Percentiles rank a stretch among this genome's conserved stretches.
Conservation (phyloP, 768 basidiomycete genomes). For the Tricholoma terreum region DNA sequence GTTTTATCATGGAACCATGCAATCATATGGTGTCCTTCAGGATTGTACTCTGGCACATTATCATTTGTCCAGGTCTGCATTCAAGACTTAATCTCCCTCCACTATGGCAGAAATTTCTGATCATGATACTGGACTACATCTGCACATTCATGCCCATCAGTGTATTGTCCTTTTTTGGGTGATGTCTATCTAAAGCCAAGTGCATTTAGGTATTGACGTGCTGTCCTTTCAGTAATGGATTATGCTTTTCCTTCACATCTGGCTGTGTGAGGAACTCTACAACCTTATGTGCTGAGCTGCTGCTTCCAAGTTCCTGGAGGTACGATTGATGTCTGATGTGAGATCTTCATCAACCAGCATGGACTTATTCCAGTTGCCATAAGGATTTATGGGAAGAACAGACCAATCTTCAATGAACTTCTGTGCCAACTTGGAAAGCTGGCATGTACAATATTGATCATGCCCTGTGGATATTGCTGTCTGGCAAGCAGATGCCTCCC, state of each 20-base stretch:
- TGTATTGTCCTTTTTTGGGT: constrained; percentile 4
- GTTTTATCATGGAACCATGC: background rate
- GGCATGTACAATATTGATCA: background rate
- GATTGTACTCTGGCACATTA: background rate
- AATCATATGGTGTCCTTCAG: background rate
- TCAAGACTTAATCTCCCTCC: background rate
- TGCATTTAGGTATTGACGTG: background rate
- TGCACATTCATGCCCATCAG: background rate
- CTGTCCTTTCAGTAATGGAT: constrained; percentile 1
- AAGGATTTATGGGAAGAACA: constrained; percentile 24
- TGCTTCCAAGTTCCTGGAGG: constrained; percentile 23
- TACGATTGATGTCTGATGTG: constrained; percentile 17
- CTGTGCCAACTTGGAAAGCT: constrained; percentile 1
- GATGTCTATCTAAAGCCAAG: background rate
- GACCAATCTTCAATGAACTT: constrained; percentile 15
- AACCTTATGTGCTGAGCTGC: constrained; percentile 20
- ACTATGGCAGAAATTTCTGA: background rate
- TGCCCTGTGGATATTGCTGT: constrained; percentile 15
- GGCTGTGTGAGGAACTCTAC: constrained; percentile 17
- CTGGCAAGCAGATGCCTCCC: constrained; percentile 19
- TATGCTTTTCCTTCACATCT: background rate
- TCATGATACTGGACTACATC: background rate
- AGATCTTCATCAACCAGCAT: constrained; percentile 30
- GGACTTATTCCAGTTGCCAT: constrained; percentile 26
- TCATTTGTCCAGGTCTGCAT: background rate